Conservation (phyloP, 495 filamentous ascomycete genomes). For the Neurospora africana region DNA sequence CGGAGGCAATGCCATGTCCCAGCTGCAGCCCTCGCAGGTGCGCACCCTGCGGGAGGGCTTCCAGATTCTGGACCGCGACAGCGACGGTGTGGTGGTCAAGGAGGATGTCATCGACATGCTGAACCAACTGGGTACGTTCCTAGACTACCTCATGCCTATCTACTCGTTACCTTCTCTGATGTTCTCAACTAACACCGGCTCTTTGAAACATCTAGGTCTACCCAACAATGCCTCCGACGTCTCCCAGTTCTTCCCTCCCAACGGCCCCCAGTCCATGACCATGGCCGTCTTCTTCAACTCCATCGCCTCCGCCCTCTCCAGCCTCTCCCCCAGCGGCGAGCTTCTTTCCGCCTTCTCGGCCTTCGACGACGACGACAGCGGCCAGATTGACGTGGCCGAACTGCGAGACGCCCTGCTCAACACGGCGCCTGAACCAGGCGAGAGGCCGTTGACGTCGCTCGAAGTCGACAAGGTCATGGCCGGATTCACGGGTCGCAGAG, state of each 20-base stretch:
- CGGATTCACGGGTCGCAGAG: conserved; percentile 73
- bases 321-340: conserved; percentile 63
- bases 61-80: conserved; percentile 73
- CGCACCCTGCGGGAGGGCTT: conserved; percentile 75
- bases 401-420: conserved; percentile 72
- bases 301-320: conserved; percentile 58
- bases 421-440: conserved; percentile 66
- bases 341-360: conserved; percentile 80
- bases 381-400: conserved; percentile 77
- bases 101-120: conserved; percentile 76
- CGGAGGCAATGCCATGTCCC: conserved; percentile 46
- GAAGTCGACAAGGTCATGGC: conserved; percentile 77
- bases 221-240: conserved; percentile 46
- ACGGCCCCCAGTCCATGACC: conserved; percentile 56
- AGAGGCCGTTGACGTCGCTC: conserved; percentile 51
- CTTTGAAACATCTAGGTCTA: conserved; percentile 23
- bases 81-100: conserved; percentile 61
- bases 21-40: conserved; percentile 56
- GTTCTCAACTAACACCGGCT: neutral
- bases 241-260: conserved; percentile 66
- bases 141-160: neutral
- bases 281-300: conserved; percentile 76
- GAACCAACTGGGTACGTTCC: conserved; percentile 52
- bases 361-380: conserved; percentile 92
- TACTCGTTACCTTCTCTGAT: neutral